Conservation (phyloP, 371 early-diverging fungal genomes). For the Ecytonucleospora hepatopenaei region DNA sequence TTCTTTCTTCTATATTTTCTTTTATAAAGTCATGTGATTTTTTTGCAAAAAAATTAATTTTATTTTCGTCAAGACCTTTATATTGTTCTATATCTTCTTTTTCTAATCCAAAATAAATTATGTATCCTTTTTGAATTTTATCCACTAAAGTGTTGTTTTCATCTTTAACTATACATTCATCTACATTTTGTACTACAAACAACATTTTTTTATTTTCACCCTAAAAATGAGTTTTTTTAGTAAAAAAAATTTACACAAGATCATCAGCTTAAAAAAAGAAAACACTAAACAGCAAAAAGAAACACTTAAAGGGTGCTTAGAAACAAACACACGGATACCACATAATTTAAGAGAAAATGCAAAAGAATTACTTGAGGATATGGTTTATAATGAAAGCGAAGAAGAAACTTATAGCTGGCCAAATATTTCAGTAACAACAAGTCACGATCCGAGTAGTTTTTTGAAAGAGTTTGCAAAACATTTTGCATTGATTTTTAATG, state of each 20-base stretch:
- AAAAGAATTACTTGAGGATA: conserved; percentile 30
- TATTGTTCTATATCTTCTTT: neutral
- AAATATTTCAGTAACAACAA: conserved; percentile 86
- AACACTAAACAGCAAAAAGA: conserved; percentile 32
- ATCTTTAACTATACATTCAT: neutral
- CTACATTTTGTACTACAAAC: conserved; percentile 10
- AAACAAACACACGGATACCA: conserved; percentile 22
- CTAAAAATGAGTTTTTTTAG: neutral
- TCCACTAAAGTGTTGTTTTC: neutral
- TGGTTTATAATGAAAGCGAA: conserved; percentile 37
- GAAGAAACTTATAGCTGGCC: conserved; percentile 58
- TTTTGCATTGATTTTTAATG: conserved; percentile 80
- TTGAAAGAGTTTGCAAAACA: conserved; percentile 89
- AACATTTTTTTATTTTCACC: no score
- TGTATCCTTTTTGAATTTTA: conserved; percentile 10
- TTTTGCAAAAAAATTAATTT: no score
- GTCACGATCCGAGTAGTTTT: conserved; percentile 79
- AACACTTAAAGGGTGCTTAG: conserved; percentile 6
- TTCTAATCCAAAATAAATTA: conserved; percentile 13
- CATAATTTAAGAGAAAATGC: conserved; percentile 35
- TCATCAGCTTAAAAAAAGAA: conserved; percentile 7
- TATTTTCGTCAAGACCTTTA: neutral
- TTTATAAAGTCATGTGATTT: neutral
- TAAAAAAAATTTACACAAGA: neutral
- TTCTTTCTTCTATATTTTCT: neutral